These are phyloP conservation scores for Phytophthora citricola DNA, from an alignment of 352 stramenopile species.

Conservation along the genomic window DNA sequence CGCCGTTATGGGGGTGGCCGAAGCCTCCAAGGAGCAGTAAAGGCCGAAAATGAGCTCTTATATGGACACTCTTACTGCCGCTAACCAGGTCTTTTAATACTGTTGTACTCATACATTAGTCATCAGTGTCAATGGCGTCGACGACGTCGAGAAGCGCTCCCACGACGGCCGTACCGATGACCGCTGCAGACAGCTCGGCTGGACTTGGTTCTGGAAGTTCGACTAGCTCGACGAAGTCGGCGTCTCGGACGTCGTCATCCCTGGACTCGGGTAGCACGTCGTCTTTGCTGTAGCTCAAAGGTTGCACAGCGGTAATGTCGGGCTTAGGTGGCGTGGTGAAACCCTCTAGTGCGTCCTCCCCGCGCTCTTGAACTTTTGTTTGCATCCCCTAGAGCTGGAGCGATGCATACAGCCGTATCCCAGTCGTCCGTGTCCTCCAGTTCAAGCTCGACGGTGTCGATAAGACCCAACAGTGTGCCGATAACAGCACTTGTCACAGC, in stretches of 20 bases:
- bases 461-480: constrained; percentile 21
- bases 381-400: constrained; percentile 4
- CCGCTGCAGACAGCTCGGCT: constrained; percentile 21
- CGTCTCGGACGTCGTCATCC: constrained; percentile 19
- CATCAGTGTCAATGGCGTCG: constrained; percentile 21
- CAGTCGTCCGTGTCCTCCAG: constrained; percentile 7
- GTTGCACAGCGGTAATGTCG: neutral
- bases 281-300: neutral
- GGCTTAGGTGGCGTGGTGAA: neutral
- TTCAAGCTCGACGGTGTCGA: constrained; percentile 24
- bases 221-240: constrained; percentile 27
- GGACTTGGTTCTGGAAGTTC: constrained; percentile 25
- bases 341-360: no score
- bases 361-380: neutral
- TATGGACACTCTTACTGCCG: constrained; percentile 2
- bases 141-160: constrained; percentile 31
- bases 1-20: constrained; percentile 41
- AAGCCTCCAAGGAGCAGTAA: constrained; percentile 32
- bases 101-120: constrained; percentile 11
- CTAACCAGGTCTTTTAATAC: neutral
- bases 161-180: constrained; percentile 18
- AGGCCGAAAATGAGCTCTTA: constrained; percentile 4
- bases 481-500: constrained; percentile 30
- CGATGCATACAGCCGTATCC: neutral
- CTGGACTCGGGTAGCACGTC: neutral